Evolutionary conservation across 2,329 filamentous ascomycete species (phyloP).

Genomic region (Eutypella sp.): DNA sequence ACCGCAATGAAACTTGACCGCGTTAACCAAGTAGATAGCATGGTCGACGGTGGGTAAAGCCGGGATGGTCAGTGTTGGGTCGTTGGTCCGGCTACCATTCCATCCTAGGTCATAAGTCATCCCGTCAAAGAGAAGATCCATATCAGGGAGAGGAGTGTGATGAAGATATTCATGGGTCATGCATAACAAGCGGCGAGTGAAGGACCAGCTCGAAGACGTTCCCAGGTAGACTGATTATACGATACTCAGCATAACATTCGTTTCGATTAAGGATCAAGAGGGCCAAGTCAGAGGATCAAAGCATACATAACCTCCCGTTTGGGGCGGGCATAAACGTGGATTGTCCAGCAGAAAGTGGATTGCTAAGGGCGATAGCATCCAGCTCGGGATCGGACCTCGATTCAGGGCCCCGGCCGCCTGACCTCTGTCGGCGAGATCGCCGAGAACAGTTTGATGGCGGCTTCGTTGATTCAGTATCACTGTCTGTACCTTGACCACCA

Average conservation of each 20-base stretch:
- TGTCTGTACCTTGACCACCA: background rate
- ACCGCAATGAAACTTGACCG: slow-evolving; percentile 51
- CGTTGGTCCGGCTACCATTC: slow-evolving; percentile 30
- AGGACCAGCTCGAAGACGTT: slow-evolving; percentile 53
- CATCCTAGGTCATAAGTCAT: slow-evolving; percentile 47
- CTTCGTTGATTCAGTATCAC: background rate
- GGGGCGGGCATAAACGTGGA: slow-evolving; percentile 37
- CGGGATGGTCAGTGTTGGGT: slow-evolving; percentile 19
- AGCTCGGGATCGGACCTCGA: background rate
- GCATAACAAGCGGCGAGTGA: slow-evolving; percentile 43
- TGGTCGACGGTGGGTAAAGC: slow-evolving; percentile 47
- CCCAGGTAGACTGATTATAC: slow-evolving; percentile 45
- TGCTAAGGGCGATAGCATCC: slow-evolving; percentile 29
- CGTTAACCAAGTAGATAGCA: slow-evolving; percentile 48
- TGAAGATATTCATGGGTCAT: slow-evolving; percentile 43
- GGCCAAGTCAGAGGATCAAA: no score
- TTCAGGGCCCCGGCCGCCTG: slow-evolving; percentile 20
- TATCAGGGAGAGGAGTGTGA: slow-evolving; percentile 35
- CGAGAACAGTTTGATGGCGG: slow-evolving; percentile 25
- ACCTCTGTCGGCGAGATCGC: background rate
- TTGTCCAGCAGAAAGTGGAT: slow-evolving; percentile 36
- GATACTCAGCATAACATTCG: slow-evolving; percentile 3
- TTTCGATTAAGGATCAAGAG: no score
- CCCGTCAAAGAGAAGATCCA: slow-evolving; percentile 45
- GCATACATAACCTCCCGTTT: slow-evolving; percentile 38